Evolutionary conservation across 495 filamentous ascomycete species (phyloP), one percentile per base, ranked within the genome.

Genomic region (Neurospora sp.): DNA sequence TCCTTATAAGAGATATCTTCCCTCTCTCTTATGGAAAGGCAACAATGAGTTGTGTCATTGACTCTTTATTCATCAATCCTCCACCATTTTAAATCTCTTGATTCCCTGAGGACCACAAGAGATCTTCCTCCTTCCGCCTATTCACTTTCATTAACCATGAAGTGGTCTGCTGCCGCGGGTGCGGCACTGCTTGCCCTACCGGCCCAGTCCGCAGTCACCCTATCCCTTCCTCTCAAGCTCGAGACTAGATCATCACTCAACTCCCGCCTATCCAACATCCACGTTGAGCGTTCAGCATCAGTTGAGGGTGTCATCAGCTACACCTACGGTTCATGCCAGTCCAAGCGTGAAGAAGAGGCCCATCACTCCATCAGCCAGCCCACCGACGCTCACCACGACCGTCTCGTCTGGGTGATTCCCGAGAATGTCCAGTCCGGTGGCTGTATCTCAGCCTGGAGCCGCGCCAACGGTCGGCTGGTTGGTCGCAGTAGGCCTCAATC

Each of bases 341-440:
- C 75, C 9, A 72, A 42, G 3, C 40, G 70, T 6, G 48, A 69
- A 0, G 68, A 70, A 2, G 75, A 80, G 3, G 75, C 81, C 16
- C 83, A 85, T 20, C 79, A 83, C 68, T 72, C 79, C 40, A 73
- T 84, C 14, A 77, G 72, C 9, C 45, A 72, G 22, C 72, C 74
- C 31, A 68, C 74, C 5, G 75, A 44, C n/a, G 74, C 37, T 41
- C 73, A 61, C 69, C 70, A 10, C 74, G 82, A 45, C 75, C 78
- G 84, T 40, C 75, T 89, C 10, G 85, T 90, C 20, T 90, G 88
- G 88, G 70, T 87, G 44, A 76, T 88, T 9, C 87, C 87, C 0
- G 81, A 83, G n/a, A 77, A 84, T 70, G 79, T 81, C 3, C 73
- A 74, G 38, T 74, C 79, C 16, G 77, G 75, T 35, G 87, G 87